Evolutionary conservation across 805 yeast species (phyloP), one percentile per base, ranked within the genome.

Genomic region (Candida tammaniensis): DNA sequence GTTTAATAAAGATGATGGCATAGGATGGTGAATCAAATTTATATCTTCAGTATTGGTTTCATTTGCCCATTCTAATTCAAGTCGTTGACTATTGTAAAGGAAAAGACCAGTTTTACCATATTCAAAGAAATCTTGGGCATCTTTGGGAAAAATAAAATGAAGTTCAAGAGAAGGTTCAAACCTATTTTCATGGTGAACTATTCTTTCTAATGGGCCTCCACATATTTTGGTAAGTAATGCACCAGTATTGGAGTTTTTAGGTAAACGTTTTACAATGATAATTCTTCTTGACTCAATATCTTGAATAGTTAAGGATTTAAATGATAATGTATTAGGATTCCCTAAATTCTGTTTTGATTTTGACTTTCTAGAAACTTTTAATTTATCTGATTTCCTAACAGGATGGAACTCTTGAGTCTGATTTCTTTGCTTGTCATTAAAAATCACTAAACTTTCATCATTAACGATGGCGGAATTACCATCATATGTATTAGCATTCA

Each of bases 121-220:
- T 12, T 57, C 56, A 57, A 66, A 65, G 55, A 85, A 85, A 1
- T 55, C 57, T 7, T 46, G 43, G 0, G 93, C 89, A 51, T 72
- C 73, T 19, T 67, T 68, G 3, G 70, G 61, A n/a, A 54, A 66
- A 18, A 74, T 47, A 48, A 81, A 85, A 48, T 71, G 61, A 2
- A 83, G 39, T 39, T 74, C 77, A 8, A 78, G 31, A 5, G 29
- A 24, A 7, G 53, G 44, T 9, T 15, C 15, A 9, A 35, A 30
- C 7, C 35, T 31, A 31, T 38, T 37, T 7, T 46, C 51, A 27
- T 46, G 51, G 18, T 63, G 46, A 10, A 54, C 59, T 4, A 80
- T 46, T 32, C 66, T 69, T 42, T 81, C 86, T 31, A 84, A 55
- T 0, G 86, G 84, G 0, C 94, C 94, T 2, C 93, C 89, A 44